Evolutionary conservation across 1,139 yeast genomes (phyloP), one percentile per base, ranked within the genome.

Genomic region (Magnusiomyces clavatus): DNA sequence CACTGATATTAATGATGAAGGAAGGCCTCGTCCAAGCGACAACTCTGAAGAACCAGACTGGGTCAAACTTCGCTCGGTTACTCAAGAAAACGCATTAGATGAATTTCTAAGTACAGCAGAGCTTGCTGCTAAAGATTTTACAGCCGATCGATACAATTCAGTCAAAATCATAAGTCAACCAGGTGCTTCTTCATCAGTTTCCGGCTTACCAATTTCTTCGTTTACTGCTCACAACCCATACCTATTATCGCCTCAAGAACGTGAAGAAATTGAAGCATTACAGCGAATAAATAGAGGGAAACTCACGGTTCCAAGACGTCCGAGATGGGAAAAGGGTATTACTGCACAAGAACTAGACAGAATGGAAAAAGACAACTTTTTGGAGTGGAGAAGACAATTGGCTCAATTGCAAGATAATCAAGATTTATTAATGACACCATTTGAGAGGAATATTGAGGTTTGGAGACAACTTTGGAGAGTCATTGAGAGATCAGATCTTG

Each of bases 401-500:
- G 98, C 98, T 0, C 70, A 77, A 46, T 75, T 94, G 55, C 94
- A 94, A 56, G 96, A 92, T 65, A 77, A 76, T 57, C 80, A 76
- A 43, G 96, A 92, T 66, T 74, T 94, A 61, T 73, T 90, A 57
- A 76, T 94, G 67, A 94, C 99, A 0, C 99, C 99, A 1, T 94
- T 92, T 66, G 99, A 94, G 72, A 80, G 98, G 70, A 94, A 94
- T 66, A 76, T 94, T 60, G 97, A 92, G 73, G 97, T 94, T 55
- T 94, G 99, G 99, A 82, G 94, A 67, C 99, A 94, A 70, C 74
- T 94, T 60, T 94, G 99, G 99, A 78, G 99, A 71, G 99, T 94
- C 50, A 88, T 90, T 16, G 99, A 94, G 68, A 79, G 98, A 65
- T 86, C 94, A 48, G 97, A 92, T 69, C 76, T 94, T 61, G 81